These are phyloP conservation scores for Cruciata laevipes DNA, from an alignment of 257 asterid genomes.

Conservation along the genomic window DNA sequence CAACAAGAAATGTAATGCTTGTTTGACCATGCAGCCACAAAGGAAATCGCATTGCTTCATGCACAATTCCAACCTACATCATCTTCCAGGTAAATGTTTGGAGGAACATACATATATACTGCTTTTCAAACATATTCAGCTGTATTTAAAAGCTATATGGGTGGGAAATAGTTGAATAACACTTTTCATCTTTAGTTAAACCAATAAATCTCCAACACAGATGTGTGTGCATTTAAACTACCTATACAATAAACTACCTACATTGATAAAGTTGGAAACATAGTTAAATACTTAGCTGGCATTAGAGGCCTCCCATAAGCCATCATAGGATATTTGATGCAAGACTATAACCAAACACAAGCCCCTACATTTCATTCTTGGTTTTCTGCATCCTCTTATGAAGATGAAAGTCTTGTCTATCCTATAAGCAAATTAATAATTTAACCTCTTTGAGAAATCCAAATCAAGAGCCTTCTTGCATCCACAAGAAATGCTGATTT, in stretches of 20 bases:
- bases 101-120: neutral
- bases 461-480: neutral
- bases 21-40: conserved; percentile 89
- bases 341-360: neutral
- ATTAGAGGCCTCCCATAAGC: neutral
- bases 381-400: neutral
- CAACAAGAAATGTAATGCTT: conserved; percentile 63
- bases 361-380: neutral
- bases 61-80: conserved; percentile 85
- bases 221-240: neutral
- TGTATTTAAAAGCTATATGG: neutral
- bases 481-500: neutral
- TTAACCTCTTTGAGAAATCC: neutral
- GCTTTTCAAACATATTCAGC: neutral
- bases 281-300: neutral
- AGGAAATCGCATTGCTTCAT: conserved; percentile 83
- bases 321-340: neutral
- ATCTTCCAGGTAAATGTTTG: conserved; percentile 8
- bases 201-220: neutral
- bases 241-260: neutral
- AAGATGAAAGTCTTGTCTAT: neutral
- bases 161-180: neutral
- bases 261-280: neutral
- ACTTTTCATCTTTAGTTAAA: neutral
- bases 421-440: neutral